Percentiles rank a stretch among this genome's conserved stretches.
Conservation (phyloP, 192 early-diverging fungal species). For the Coemansia sp. region DNA sequence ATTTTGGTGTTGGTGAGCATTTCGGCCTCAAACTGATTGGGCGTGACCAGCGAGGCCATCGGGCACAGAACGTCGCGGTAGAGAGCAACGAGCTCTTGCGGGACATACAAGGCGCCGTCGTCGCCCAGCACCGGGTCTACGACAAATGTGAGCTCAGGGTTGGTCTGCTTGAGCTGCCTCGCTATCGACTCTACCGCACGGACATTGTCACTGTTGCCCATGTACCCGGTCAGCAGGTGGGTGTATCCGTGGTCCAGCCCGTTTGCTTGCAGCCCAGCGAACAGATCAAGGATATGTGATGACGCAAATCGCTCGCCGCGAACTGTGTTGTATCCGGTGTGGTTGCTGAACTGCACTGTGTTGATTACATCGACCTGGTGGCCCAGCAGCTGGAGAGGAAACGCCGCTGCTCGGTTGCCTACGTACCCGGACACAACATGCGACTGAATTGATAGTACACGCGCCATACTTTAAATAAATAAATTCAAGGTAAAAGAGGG, state of each 20-base stretch:
- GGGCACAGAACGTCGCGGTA: conserved; percentile 71
- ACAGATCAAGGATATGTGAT: conserved; percentile 63
- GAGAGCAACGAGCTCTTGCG: conserved; percentile 69
- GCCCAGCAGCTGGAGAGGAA: conserved; percentile 86
- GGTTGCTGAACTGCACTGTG: conserved; percentile 93
- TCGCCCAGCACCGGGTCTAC: conserved; percentile 93
- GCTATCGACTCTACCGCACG: conserved; percentile 58
- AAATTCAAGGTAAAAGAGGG: not conserved
- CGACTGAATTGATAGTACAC: conserved; percentile 56
- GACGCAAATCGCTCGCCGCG: conserved; percentile 68
- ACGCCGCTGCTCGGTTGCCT: conserved; percentile 87
- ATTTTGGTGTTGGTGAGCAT: conserved; percentile 62
- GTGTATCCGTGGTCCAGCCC: conserved; percentile 67
- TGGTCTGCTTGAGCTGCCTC: conserved; percentile 50
- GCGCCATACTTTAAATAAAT: conserved; percentile 9
- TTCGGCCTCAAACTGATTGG: conserved; percentile 91
- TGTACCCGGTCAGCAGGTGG: conserved; percentile 85
- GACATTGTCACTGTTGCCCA: conserved; percentile 71
- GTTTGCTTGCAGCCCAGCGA: conserved; percentile 72
- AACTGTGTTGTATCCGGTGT: conserved; percentile 79
- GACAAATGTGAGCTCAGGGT: conserved; percentile 54
- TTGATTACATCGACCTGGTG: conserved; percentile 92
- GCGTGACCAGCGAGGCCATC: conserved; percentile 76
- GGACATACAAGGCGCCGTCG: conserved; percentile 78
- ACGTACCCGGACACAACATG: conserved; percentile 69